Evolutionary conservation across 2,329 filamentous ascomycete species (phyloP).

Genomic region (Acrocalymma vagum): DNA sequence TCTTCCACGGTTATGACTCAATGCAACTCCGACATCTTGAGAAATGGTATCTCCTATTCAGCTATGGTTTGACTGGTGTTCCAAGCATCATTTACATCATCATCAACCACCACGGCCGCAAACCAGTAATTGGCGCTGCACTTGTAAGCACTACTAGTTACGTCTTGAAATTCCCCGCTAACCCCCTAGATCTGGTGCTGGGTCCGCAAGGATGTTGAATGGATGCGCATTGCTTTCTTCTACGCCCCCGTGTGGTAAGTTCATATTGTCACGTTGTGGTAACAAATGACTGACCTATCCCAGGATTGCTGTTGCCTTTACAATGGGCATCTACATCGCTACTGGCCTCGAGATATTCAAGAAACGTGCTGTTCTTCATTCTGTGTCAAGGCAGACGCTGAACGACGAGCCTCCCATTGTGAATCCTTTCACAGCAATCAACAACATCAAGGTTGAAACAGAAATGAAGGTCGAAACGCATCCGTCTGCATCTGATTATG

Average conservation of each 20-base stretch:
- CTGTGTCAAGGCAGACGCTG: constrained; percentile 22
- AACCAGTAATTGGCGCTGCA: constrained; percentile 76
- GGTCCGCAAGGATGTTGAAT: constrained; percentile 72
- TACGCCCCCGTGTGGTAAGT: constrained; percentile 75
- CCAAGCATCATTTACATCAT: constrained; percentile 75
- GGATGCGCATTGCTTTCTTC: constrained; percentile 76
- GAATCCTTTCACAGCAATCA: constrained; percentile 52
- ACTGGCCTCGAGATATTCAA: constrained; percentile 74
- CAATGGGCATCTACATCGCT: constrained; percentile 71
- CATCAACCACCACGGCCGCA: constrained; percentile 60
- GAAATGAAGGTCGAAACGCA: constrained; percentile 68
- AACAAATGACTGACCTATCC: constrained; percentile 12
- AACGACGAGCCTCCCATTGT: constrained; percentile 36
- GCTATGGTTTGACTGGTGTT: constrained; percentile 77
- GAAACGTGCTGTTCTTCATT: constrained; percentile 65
- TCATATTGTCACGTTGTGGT: not conserved
- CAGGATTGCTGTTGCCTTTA: constrained; percentile 65
- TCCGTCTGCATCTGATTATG: constrained; percentile 51
- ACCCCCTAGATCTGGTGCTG: constrained; percentile 77
- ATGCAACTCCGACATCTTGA: constrained; percentile 72
- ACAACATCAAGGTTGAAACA: constrained; percentile 61
- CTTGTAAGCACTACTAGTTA: constrained; percentile 53
- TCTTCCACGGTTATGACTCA: constrained; percentile 77
- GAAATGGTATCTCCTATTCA: constrained; percentile 72
- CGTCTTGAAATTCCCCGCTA: not conserved